Evolutionary conservation across 768 basidiomycete species (phyloP).

Genomic region (Cyathus striatus): DNA sequence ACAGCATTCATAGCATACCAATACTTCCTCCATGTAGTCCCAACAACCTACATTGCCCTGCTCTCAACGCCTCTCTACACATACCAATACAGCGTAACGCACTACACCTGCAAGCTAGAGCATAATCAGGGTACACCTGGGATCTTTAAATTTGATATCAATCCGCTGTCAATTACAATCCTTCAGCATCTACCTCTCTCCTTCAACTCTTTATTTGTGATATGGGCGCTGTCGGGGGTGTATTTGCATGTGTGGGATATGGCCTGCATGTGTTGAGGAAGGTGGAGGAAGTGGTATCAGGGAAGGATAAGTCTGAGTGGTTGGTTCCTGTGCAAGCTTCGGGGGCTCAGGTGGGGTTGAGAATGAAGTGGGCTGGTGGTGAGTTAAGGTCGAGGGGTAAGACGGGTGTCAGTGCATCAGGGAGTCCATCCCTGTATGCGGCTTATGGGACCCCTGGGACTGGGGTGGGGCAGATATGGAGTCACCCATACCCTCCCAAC

Average conservation of each 20-base stretch:
- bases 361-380: conserved; percentile 66
- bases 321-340: conserved; percentile 64
- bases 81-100: conserved; percentile 92
- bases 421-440: conserved; percentile 57
- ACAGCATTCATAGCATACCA: conserved; percentile 87
- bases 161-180: conserved; percentile 81
- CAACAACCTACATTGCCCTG: conserved; percentile 86
- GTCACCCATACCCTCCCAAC: too few relatives aligned
- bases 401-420: conserved; percentile 49
- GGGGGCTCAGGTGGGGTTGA: conserved; percentile 46
- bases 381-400: conserved; percentile 54
- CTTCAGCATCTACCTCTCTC: conserved; percentile 82
- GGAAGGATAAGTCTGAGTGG: conserved; percentile 37
- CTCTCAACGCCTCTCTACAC: conserved; percentile 61
- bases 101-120: conserved; percentile 73
- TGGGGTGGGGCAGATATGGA: conserved; percentile 17
- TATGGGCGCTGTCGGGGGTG: conserved; percentile 90
- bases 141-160: conserved; percentile 97
- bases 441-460: conserved; percentile 29
- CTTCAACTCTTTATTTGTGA: conserved; percentile 78
- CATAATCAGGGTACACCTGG: conserved; percentile 83
- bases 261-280: conserved; percentile 62
- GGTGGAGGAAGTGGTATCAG: conserved; percentile 63
- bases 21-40: conserved; percentile 94
- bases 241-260: conserved; percentile 82